Conservation (phyloP, 352 stramenopile genomes). For the Blastocystis sp. region DNA sequence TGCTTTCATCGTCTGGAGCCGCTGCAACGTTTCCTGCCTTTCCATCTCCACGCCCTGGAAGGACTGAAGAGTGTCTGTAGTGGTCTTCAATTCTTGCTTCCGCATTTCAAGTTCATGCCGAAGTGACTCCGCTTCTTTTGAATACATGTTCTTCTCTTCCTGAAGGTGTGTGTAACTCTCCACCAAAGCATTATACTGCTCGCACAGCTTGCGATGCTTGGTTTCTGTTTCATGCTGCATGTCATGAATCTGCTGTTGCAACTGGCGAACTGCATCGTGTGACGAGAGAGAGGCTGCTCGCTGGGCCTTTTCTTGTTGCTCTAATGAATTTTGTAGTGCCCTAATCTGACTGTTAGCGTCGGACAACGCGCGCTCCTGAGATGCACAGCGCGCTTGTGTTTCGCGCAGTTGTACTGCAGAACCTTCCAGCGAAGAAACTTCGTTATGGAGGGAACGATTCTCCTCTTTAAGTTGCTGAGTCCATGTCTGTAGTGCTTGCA, state of each 20-base stretch:
- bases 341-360: background rate
- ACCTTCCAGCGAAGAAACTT: background rate
- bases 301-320: background rate
- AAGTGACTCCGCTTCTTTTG: background rate
- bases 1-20: background rate
- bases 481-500: background rate
- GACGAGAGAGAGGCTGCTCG: background rate
- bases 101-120: background rate
- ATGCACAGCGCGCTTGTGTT: background rate
- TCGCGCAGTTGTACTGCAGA: background rate
- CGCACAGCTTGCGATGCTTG: background rate
- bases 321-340: background rate
- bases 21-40: background rate
- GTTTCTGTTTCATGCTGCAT: background rate
- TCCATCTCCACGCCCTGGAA: background rate
- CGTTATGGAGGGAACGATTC: background rate
- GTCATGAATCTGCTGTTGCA: background rate
- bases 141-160: background rate
- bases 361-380: background rate
- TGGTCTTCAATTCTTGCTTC: background rate
- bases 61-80: background rate
- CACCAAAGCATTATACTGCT: constrained; percentile 5
- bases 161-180: background rate
- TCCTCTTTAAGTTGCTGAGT: background rate
- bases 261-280: background rate